Conservation (phyloP, 148 eudicot genomes). For the Cornus kousa region DNA sequence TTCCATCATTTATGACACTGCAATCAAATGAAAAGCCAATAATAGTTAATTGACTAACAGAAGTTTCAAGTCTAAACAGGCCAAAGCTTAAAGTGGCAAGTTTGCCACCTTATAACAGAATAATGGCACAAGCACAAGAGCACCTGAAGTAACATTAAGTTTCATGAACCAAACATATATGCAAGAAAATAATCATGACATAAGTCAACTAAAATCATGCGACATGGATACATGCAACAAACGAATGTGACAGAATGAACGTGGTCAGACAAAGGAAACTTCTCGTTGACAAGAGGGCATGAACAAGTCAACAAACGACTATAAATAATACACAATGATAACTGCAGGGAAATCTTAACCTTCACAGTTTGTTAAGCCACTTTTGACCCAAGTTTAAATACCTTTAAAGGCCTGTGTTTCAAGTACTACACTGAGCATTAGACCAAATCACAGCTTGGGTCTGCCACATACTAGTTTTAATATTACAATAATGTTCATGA, state of each 20-base stretch:
- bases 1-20: constrained; percentile 81
- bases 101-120: not conserved
- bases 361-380: not conserved
- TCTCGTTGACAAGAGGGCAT: not conserved
- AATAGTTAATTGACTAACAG: not conserved
- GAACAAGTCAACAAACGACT: not conserved
- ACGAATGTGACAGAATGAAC: too few relatives aligned
- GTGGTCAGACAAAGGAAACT: not conserved
- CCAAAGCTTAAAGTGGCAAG: not conserved
- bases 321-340: not conserved
- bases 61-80: constrained; percentile 7
- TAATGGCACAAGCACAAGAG: not conserved
- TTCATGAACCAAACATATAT: not conserved
- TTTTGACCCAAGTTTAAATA: not conserved
- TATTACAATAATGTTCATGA: too few relatives aligned
- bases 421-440: too few relatives aligned
- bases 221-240: not conserved
- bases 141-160: not conserved
- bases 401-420: not conserved
- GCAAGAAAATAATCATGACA: not conserved
- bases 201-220: not conserved
- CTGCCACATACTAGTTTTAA: too few relatives aligned
- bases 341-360: not conserved
- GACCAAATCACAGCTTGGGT: too few relatives aligned
- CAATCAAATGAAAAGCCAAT: constrained; percentile 22